Base-by-base conservation (phyloP, 768 basidiomycete species). In the Tulasnella sp. region DNA sequence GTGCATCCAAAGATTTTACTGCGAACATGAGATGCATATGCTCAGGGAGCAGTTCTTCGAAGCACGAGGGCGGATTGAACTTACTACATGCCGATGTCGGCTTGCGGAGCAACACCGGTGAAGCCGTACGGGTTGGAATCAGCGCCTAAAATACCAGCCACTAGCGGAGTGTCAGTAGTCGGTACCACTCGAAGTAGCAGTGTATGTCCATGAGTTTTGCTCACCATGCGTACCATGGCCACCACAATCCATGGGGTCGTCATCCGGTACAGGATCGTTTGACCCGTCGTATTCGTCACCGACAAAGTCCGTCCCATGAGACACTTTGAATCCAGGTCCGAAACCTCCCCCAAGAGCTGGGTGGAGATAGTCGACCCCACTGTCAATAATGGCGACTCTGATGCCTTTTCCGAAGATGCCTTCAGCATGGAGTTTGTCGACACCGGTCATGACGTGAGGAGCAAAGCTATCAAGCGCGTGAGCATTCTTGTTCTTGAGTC, bases 21-120 rank as follows among this genome's bases (percentile, higher is more conserved):
- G 34, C 18, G 31, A 60, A 22, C 44, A 22, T 16, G 64, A 69
- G 8, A 20, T 31, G 42, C 34, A 24, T 24, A 28, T 42, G 4
- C 37, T n/a, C 69, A 28, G 7, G 14, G 18, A 20, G 16, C 16
- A 3, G 46, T 20, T 28, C 31, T 8, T 28, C 34, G 18, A 37
- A 9, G 18, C 16, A 16, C 18, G 6, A 14, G 24, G 75, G n/a
- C 16, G 31, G 0, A 14, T 37, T 28, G 14, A 16, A 75, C 74
- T 22, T 24, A 75, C 74, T 75, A 75, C 22, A 42, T 42, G 74
- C 74, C 88, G 50, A 93, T 84, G 1, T 88, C 88, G 0, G 92
- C 90, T 1, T 88, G 87, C 80, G 89, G 92, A 2, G 93, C 93
- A 60, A 93, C 92, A 78, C 93, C 93, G 72, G 90, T 90, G 83